Evolutionary conservation across 2,329 filamentous ascomycete species (phyloP), one percentile per base, ranked within the genome.

Genomic region (Cladophialophora immunda): DNA sequence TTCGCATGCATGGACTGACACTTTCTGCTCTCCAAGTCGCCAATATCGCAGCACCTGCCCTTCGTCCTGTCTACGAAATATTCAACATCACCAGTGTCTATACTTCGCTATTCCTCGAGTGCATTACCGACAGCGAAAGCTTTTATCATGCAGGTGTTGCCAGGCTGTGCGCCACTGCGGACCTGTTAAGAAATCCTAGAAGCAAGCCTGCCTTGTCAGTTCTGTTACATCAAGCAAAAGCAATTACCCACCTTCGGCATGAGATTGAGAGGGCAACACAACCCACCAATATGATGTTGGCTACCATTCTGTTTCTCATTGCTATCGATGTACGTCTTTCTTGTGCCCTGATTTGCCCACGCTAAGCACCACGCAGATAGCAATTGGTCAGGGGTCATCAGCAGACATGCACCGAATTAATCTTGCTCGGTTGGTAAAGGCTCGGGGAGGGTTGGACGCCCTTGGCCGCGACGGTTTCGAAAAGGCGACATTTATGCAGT

Each of bases 71-170:
- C 17, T 58, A 58, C 56, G 56, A 58, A 30, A 58, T 58, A n/a
- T 58, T 58, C 56, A 30, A 58, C 38, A 50, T 58, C 1, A 58
- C 56, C 25, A 58, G 36, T 19, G 29, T 27, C 22, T 47, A 58
- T 34, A 58, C 56, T 30, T 58, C 56, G 22, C 34, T 58, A 13
- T 38, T 50, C 13, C 41, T 58, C 27, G 56, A 58, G 15, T 58
- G 25, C 56, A 58, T 58, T n/a, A 47, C 29, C 34, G 22, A 27
- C n/a, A 47, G 56, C 25, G 56, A 58, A 34, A 32, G 34, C 22
- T 58, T 58, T 27, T 58, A 58, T n/a, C 56, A 58, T 32, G 27
- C 56, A 47, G 56, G 34, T 8, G 30, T 58, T 27, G 56, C 56
- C 7, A 36, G 56, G 3, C 56, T 58, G 25, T 17, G 38, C 22